Conservation (phyloP, 805 yeast species). For the Nakazawaea wyomingensis region DNA sequence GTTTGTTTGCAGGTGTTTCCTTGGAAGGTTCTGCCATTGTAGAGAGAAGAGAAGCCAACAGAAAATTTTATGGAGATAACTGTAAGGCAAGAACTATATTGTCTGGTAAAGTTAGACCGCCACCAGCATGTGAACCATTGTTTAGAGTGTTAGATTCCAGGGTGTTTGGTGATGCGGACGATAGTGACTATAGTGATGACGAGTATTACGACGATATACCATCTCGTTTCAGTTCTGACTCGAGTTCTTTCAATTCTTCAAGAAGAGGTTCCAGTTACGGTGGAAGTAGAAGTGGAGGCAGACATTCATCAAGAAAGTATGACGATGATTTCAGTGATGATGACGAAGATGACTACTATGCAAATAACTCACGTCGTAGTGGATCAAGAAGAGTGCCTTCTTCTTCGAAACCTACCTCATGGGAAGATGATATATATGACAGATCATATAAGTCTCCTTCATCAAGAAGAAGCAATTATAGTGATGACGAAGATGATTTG, state of each 20-base stretch:
- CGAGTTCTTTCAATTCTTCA: constrained; percentile 32
- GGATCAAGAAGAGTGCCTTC: constrained; percentile 4
- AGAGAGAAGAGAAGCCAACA: constrained; percentile 96
- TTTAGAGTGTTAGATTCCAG: constrained; percentile 82
- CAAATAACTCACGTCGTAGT: constrained; percentile 2
- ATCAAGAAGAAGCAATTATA: constrained; percentile 5
- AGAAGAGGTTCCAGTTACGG: constrained; percentile 15
- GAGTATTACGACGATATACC: constrained; percentile 76
- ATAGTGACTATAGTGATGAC: constrained; percentile 46
- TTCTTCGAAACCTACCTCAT: constrained; percentile 34
- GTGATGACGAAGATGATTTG: constrained; percentile 12
- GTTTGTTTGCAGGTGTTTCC: constrained; percentile 95
- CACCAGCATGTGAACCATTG: constrained; percentile 83
- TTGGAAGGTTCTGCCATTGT: constrained; percentile 93
- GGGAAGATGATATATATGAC: constrained; percentile 91
- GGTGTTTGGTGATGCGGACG: constrained; percentile 62
- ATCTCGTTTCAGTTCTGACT: constrained; percentile 56
- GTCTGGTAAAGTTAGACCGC: constrained; percentile 85
- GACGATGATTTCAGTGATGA: constrained; percentile 23
- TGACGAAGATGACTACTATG: constrained; percentile 26
- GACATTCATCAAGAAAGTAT: constrained; percentile 19
- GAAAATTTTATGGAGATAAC: constrained; percentile 85
- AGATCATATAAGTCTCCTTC: constrained; percentile 26
- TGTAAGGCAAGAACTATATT: constrained; percentile 86
- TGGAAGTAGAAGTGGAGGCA: constrained; percentile 14